phyloP scores from a whole-genome alignment of 768 basidiomycete species.

The Lentinula raphanica region DNA sequence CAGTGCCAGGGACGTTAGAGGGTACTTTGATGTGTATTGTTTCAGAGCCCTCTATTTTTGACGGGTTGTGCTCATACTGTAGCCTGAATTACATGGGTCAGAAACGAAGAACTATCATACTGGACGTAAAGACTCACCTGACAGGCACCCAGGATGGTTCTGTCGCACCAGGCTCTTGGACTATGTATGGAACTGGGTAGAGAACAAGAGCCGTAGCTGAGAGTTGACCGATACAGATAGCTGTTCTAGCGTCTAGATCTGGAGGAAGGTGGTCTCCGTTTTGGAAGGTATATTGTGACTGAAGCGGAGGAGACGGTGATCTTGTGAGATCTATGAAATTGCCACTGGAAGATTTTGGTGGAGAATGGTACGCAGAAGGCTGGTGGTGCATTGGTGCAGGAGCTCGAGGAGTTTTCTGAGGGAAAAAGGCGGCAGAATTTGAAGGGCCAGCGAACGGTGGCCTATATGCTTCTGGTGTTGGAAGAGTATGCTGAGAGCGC shows the following conservation, averaged over 20 bases:
- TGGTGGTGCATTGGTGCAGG: conserved; percentile 12
- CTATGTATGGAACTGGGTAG: conserved; percentile 72
- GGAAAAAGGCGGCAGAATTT: conserved; percentile 27
- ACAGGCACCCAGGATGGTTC: conserved; percentile 67
- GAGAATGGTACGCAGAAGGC: conserved; percentile 22
- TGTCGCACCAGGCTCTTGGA: conserved; percentile 33
- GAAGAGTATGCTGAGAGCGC: neutral
- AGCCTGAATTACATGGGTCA: conserved; percentile 30
- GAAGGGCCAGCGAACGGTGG: conserved; percentile 48
- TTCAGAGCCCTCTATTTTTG: conserved; percentile 47
- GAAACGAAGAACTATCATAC: neutral
- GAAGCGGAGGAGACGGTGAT: conserved; percentile 48
- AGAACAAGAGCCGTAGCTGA: conserved; percentile 79
- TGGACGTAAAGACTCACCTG: neutral
- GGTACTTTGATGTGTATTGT: conserved; percentile 79
- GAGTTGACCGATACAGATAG: conserved; percentile 85
- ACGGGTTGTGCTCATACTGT: conserved; percentile 61
- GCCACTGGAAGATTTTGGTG: conserved; percentile 25
- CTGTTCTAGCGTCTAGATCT: conserved; percentile 72
- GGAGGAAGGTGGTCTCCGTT: conserved; percentile 33
- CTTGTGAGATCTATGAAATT: conserved; percentile 75
- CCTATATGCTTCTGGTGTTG: conserved; percentile 30
- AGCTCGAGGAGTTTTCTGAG: conserved; percentile 18
- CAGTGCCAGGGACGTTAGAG: conserved; percentile 47
- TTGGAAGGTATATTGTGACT: conserved; percentile 20